Conservation (phyloP, 2,329 filamentous ascomycete species). For the Aureobasidium sp. region DNA sequence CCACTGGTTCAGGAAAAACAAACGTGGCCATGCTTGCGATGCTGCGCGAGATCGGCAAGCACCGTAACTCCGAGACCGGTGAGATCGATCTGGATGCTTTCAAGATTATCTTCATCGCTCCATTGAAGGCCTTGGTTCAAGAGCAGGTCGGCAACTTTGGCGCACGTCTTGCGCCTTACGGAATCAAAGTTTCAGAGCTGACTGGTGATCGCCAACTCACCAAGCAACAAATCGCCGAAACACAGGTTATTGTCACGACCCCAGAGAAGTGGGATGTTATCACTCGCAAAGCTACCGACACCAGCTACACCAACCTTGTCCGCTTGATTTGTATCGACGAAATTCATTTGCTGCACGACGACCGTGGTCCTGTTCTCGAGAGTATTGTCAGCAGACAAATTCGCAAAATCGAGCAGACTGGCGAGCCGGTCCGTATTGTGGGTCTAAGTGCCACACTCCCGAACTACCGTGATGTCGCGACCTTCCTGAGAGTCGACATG, state of each 20-base stretch:
- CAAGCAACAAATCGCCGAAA: conserved; percentile 96
- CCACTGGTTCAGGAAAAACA: conserved; percentile 95
- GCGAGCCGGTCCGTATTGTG: conserved; percentile 83
- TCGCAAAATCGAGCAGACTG: conserved; percentile 85
- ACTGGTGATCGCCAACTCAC: conserved; percentile 97
- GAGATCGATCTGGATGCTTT: conserved; percentile 93
- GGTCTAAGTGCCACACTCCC: conserved; percentile 92
- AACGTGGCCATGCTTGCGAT: conserved; percentile 98
- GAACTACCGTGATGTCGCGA: conserved; percentile 93
- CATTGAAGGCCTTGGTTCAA: conserved; percentile 89
- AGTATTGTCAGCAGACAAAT: conserved; percentile 95
- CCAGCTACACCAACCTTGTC: conserved; percentile 96
- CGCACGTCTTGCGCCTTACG: conserved; percentile 80
- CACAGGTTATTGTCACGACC: conserved; percentile 95
- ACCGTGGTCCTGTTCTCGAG: conserved; percentile 91
- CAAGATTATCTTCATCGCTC: conserved; percentile 97
- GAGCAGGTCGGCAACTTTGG: conserved; percentile 98
- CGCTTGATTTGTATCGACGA: conserved; percentile 95
- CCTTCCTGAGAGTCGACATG: conserved; percentile 83
- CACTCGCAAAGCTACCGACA: conserved; percentile 92
- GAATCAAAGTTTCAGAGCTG: conserved; percentile 87
- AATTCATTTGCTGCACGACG: conserved; percentile 94
- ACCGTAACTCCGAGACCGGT: conserved; percentile 81
- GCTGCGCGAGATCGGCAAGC: conserved; percentile 91
- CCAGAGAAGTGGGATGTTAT: conserved; percentile 99